Conservation (phyloP, 805 yeast species). For the Dipodascus albidus region DNA sequence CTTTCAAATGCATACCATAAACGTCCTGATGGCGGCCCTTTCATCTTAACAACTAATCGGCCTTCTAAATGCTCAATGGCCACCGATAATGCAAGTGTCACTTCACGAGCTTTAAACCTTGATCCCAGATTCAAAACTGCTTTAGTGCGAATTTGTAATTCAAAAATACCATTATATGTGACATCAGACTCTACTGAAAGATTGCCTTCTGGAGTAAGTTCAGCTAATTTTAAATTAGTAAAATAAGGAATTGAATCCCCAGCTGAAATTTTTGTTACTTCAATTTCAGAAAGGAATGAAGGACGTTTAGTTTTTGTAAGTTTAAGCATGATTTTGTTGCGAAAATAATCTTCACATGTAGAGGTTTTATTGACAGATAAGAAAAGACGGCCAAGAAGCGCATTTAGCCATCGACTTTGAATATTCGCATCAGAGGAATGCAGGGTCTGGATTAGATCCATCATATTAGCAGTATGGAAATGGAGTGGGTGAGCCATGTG, state of each 20-base stretch:
- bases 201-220: conserved; percentile 71
- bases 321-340: conserved; percentile 54
- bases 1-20: conserved; percentile 81
- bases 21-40: conserved; percentile 85
- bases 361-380: conserved; percentile 65
- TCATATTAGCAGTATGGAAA: conserved; percentile 57
- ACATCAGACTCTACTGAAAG: conserved; percentile 49
- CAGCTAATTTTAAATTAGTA: conserved; percentile 57
- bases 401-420: conserved; percentile 85
- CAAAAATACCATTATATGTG: conserved; percentile 63
- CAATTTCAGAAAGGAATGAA: conserved; percentile 75
- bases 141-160: conserved; percentile 70
- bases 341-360: conserved; percentile 45
- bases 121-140: conserved; percentile 66
- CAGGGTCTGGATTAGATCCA: conserved; percentile 60
- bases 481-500: conserved; percentile 63
- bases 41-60: conserved; percentile 52
- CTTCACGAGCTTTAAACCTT: conserved; percentile 60
- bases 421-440: conserved; percentile 77
- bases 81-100: conserved; percentile 60
- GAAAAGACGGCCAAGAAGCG: conserved; percentile 72
- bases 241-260: conserved; percentile 77
- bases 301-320: conserved; percentile 74
- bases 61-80: conserved; percentile 64
- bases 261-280: conserved; percentile 56